phyloP scores from a whole-genome alignment of 306 rosid species.

The Castanopsis chinensis region DNA sequence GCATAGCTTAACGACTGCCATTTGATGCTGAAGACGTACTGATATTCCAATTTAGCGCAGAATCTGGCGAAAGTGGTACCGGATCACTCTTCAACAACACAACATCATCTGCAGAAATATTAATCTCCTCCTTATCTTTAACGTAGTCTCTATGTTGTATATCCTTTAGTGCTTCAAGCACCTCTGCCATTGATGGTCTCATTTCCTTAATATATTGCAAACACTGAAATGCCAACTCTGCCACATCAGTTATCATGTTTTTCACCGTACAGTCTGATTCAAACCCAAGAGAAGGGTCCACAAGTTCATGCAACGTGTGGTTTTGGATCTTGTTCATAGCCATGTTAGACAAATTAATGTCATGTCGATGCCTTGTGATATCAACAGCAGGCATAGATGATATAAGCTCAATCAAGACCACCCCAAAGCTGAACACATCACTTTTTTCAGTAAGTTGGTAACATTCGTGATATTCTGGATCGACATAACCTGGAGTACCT shows the following conservation, averaged over 20 bases:
- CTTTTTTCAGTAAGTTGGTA: conserved; percentile 74
- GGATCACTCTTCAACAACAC: conserved; percentile 44
- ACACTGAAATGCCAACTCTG: conserved; percentile 81
- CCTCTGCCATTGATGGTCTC: conserved; percentile 73
- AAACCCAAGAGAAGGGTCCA: conserved; percentile 58
- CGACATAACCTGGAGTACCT: conserved; percentile 96
- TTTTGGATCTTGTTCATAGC: conserved; percentile 71
- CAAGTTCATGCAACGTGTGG: conserved; percentile 55
- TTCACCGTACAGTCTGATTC: conserved; percentile 50
- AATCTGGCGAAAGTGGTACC: conserved; percentile 53
- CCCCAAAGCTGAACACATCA: conserved; percentile 91
- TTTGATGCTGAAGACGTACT: conserved; percentile 54
- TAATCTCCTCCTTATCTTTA: conserved; percentile 42
- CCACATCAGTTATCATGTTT: conserved; percentile 63
- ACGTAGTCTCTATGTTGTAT: conserved; percentile 42
- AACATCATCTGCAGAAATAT: conserved; percentile 40
- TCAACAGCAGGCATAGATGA: conserved; percentile 87
- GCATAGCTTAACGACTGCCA: conserved; percentile 37
- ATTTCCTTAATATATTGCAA: conserved; percentile 56
- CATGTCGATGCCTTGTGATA: conserved; percentile 73
- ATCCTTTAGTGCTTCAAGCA: conserved; percentile 40
- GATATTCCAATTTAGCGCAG: conserved; percentile 17
- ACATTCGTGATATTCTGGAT: conserved; percentile 79
- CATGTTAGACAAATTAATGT: conserved; percentile 79
- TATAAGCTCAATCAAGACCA: conserved; percentile 70